phyloP scores from a whole-genome alignment of 352 stramenopile species.

The Pythium phragmiticola region DNA sequence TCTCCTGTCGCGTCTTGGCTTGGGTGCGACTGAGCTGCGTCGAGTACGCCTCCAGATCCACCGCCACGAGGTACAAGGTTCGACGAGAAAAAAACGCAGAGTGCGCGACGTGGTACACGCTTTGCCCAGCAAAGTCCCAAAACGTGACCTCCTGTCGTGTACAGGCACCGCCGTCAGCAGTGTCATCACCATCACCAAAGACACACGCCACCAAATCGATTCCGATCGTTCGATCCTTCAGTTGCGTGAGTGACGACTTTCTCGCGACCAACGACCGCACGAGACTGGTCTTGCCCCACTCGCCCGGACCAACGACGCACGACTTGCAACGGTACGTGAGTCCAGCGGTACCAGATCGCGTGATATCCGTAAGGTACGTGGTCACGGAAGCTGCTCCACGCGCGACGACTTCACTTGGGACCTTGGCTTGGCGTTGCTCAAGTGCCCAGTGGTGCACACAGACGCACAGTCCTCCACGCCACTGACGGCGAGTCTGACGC shows the following conservation, averaged over 20 bases:
- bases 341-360: not conserved
- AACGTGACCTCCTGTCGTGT: not conserved
- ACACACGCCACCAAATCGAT: not conserved
- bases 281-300: constrained; percentile 4
- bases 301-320: not conserved
- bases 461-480: not conserved
- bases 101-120: not conserved
- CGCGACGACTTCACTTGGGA: not conserved
- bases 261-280: not conserved
- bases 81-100: not conserved
- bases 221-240: not conserved
- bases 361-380: not conserved
- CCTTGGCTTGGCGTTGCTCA: not conserved
- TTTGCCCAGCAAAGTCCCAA: not conserved
- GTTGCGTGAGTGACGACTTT: not conserved
- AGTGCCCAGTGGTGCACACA: not conserved
- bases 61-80: not conserved
- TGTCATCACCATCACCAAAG: not conserved
- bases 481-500: not conserved
- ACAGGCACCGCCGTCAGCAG: not conserved
- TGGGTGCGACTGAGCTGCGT: not conserved
- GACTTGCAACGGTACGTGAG: not conserved
- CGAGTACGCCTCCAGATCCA: not conserved
- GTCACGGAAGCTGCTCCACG: not conserved
- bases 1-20: not conserved